Evolutionary conservation across 192 early-diverging fungal genomes (phyloP).

Genomic region (Ambispora gerdemannii): DNA sequence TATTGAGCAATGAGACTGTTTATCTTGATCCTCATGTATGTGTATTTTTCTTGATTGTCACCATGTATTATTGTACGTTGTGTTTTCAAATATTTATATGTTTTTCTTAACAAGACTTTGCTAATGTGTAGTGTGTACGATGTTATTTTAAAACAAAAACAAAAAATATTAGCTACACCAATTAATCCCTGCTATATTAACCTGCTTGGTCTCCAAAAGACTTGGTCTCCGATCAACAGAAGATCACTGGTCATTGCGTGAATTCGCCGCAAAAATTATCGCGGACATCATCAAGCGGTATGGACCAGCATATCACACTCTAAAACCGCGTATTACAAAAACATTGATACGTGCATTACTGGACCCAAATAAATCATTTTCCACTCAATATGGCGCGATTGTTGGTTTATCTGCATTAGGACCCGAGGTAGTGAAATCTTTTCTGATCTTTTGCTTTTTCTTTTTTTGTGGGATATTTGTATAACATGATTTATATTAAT

Average conservation of each 20-base stretch:
- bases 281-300: conserved; percentile 73
- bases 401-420: conserved; percentile 75
- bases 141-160: background rate
- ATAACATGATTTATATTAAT: no score
- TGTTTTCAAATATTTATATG: no score
- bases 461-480: background rate
- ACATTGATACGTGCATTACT: conserved; percentile 88
- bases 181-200: conserved; percentile 88
- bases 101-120: no score
- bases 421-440: conserved; percentile 48
- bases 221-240: conserved; percentile 68
- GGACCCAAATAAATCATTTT: conserved; percentile 77
- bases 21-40: conserved; percentile 93
- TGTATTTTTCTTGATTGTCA: background rate
- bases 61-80: no score
- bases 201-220: conserved; percentile 85
- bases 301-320: conserved; percentile 75
- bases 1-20: conserved; percentile 84
- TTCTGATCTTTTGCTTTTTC: background rate
- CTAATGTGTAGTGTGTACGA: background rate
- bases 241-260: conserved; percentile 82
- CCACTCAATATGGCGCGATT: conserved; percentile 89
- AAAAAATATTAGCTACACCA: conserved; percentile 76
- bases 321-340: conserved; percentile 86
- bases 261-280: conserved; percentile 70